Evolutionary conservation across 2,329 filamentous ascomycete genomes (phyloP).

Genomic region (Acephala macrosclerotiorum): DNA sequence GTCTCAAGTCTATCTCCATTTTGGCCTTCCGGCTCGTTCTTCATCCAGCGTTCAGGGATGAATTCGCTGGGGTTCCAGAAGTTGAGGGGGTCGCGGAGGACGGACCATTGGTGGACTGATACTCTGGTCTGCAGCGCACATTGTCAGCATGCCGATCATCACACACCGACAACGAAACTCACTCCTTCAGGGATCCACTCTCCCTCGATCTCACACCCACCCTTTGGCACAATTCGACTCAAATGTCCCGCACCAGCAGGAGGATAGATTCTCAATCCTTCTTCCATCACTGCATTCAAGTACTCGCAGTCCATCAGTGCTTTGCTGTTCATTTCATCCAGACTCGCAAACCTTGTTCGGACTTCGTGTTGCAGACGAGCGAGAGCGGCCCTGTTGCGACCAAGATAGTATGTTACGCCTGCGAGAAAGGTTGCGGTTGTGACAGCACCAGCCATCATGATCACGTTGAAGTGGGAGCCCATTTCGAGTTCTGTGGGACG

Average conservation of each 20-base stretch:
- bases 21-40: constrained; percentile 27
- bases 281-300: constrained; percentile 29
- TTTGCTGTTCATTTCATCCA: constrained; percentile 25
- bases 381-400: constrained; percentile 20
- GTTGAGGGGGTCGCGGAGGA: constrained; percentile 29
- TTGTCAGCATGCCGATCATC: too few relatives aligned
- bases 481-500: constrained; percentile 31
- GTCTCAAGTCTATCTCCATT: constrained; percentile 28
- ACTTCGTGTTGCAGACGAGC: constrained; percentile 27
- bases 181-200: constrained; percentile 36
- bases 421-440: constrained; percentile 33
- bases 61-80: constrained; percentile 32
- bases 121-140: constrained; percentile 31
- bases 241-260: constrained; percentile 31
- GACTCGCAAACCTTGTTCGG: constrained; percentile 15
- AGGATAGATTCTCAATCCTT: constrained; percentile 31
- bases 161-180: constrained; percentile 17
- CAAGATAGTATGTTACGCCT: constrained; percentile 31
- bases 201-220: constrained; percentile 31
- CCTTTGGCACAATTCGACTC: constrained; percentile 30
- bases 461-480: constrained; percentile 34
- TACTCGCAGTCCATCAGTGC: constrained; percentile 28
- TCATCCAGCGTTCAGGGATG: constrained; percentile 35
- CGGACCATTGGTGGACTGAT: constrained; percentile 36
- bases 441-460: constrained; percentile 35